These are phyloP conservation scores for Bruguiera parviflora DNA, from an alignment of 345 rosid genomes.

Conservation along the genomic window DNA sequence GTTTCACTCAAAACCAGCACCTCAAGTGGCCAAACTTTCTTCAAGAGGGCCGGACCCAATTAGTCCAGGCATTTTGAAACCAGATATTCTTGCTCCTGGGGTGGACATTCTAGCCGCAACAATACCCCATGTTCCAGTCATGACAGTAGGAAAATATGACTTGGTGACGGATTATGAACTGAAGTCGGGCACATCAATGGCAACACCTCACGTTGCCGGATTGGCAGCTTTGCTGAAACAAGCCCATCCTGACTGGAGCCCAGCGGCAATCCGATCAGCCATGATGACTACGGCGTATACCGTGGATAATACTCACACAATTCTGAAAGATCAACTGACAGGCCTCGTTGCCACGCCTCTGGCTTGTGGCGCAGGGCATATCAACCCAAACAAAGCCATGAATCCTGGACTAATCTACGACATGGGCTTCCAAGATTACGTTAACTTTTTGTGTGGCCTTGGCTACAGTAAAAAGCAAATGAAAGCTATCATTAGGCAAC, in stretches of 20 bases:
- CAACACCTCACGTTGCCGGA: constrained; percentile 23
- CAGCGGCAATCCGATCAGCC: constrained; percentile 26
- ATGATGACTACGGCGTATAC: constrained; percentile 31
- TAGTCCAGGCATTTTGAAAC: constrained; percentile 40
- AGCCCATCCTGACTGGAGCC: constrained; percentile 25
- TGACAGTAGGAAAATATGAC: constrained; percentile 22
- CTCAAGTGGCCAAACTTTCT: constrained; percentile 57
- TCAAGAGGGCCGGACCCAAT: constrained; percentile 59
- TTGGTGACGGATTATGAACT: constrained; percentile 35
- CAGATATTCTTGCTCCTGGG: constrained; percentile 48
- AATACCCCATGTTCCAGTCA: neutral
- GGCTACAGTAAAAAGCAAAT: constrained; percentile 37
- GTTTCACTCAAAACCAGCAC: constrained; percentile 39
- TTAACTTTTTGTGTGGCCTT: constrained; percentile 37
- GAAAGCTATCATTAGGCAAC: constrained; percentile 28
- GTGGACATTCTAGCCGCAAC: constrained; percentile 7
- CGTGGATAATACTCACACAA: constrained; percentile 19
- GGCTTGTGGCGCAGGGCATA: constrained; percentile 39
- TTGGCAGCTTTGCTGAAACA: constrained; percentile 18
- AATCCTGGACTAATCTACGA: constrained; percentile 51
- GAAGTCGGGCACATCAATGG: constrained; percentile 35
- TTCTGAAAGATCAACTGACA: constrained; percentile 19
- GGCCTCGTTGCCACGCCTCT: constrained; percentile 35
- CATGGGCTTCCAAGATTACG: constrained; percentile 32
- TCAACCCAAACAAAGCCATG: constrained; percentile 41